A percentile compares a stretch with the other conserved stretches of the same genome.
phyloP scores from a whole-genome alignment of 75 land plant genomes.

The Sequoiadendron giganteum region DNA sequence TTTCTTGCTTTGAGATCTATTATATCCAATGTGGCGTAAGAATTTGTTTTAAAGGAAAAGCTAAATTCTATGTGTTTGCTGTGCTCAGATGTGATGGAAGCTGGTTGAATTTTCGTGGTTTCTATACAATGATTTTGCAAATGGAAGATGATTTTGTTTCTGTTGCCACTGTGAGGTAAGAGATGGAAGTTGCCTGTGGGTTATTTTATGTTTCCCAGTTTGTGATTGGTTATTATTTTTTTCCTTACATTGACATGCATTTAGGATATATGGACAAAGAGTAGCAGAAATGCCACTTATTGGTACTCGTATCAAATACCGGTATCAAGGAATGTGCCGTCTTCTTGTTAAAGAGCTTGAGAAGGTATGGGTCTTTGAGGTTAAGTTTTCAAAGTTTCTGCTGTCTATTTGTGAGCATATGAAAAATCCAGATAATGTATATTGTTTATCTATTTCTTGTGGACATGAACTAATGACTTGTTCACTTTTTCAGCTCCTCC shows the following conservation, averaged over 20 bases:
- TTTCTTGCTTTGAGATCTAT: not conserved
- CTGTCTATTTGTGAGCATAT: not conserved
- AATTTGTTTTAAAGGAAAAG: not conserved
- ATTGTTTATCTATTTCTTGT: not conserved
- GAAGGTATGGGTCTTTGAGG: slow-evolving; percentile 46
- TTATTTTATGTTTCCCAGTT: not conserved
- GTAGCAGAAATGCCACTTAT: slow-evolving; percentile 93
- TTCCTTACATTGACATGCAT: not conserved
- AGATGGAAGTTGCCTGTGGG: not conserved
- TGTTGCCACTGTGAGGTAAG: slow-evolving; percentile 75
- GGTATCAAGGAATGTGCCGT: slow-evolving; percentile 92
- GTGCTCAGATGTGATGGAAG: slow-evolving; percentile 28
- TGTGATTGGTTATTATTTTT: not conserved
- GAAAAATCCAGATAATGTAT: not conserved
- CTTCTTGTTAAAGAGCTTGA: slow-evolving; percentile 78
- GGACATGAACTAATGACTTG: not conserved
- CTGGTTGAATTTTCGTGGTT: slow-evolving; percentile 77
- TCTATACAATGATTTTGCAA: slow-evolving; percentile 81
- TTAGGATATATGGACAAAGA: slow-evolving; percentile 53
- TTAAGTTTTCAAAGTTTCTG: not conserved
- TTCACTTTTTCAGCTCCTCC: slow-evolving; percentile 48
- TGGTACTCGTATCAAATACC: slow-evolving; percentile 74
- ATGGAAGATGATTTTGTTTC: slow-evolving; percentile 68
- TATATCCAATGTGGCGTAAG: not conserved
- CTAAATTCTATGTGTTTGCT: not conserved